Conservation (phyloP, 2,329 filamentous ascomycete genomes). For the Conoideocrella luteorostrata region DNA sequence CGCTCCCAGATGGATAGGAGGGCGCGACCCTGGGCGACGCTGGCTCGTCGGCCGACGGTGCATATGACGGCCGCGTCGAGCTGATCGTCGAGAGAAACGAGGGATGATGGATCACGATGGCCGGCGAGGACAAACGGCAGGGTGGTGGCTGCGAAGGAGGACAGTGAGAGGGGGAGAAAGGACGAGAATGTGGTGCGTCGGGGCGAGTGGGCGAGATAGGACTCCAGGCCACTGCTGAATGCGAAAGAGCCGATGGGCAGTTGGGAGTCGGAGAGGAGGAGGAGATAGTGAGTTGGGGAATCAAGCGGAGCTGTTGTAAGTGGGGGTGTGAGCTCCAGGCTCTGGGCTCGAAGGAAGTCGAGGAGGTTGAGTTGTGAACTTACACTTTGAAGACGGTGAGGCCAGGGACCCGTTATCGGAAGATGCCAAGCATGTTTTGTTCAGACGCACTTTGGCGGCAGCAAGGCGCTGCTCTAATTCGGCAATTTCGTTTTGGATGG, state of each 20-base stretch:
- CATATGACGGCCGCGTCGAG: slow-evolving; percentile 72
- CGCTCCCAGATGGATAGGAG: slow-evolving; percentile 71
- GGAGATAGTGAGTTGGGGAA: slow-evolving; percentile 54
- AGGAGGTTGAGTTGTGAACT: not conserved
- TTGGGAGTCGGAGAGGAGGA: slow-evolving; percentile 74
- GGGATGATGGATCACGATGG: slow-evolving; percentile 44
- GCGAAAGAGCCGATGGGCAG: slow-evolving; percentile 82
- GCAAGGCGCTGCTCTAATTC: slow-evolving; percentile 50
- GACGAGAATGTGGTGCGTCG: slow-evolving; percentile 44
- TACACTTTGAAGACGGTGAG: not conserved
- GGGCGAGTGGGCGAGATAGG: slow-evolving; percentile 64
- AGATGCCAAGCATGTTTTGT: too few relatives aligned
- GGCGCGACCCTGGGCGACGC: slow-evolving; percentile 68
- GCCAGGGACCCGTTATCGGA: not conserved
- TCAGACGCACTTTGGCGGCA: slow-evolving; percentile 37
- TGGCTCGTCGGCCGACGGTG: slow-evolving; percentile 71
- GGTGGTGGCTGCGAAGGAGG: slow-evolving; percentile 63
- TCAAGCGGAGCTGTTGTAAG: slow-evolving; percentile 7
- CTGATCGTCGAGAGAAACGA: slow-evolving; percentile 62
- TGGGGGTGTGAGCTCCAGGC: too few relatives aligned
- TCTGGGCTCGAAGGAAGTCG: too few relatives aligned
- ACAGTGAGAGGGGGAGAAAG: slow-evolving; percentile 66
- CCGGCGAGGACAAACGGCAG: slow-evolving; percentile 70
- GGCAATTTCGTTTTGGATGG: slow-evolving; percentile 49
- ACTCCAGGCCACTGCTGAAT: slow-evolving; percentile 77